A percentile compares a stretch with the other conserved stretches of the same genome.
These are phyloP conservation scores for Pisolithus tinctorius DNA, from an alignment of 768 basidiomycete genomes.

Conservation along the genomic window DNA sequence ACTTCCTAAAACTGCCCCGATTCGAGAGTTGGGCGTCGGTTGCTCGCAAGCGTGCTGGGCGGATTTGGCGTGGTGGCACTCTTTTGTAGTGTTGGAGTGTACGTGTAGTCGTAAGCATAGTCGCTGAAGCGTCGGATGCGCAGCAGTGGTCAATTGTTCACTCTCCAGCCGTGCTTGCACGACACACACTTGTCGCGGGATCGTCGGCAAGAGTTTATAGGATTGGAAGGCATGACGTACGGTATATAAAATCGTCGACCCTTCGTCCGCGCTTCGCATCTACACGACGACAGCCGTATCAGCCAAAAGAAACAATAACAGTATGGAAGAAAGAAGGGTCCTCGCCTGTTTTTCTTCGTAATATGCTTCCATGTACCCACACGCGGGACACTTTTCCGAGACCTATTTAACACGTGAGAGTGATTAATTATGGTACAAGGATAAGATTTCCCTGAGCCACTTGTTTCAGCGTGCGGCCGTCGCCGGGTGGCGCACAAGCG, in stretches of 20 bases:
- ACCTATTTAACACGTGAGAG: constrained; percentile 37
- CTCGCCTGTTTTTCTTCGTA: constrained; percentile 85
- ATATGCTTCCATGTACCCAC: constrained; percentile 78
- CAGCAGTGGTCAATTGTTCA: constrained; percentile 51
- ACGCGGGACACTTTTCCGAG: constrained; percentile 81
- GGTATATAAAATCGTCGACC: constrained; percentile 91
- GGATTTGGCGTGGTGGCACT: constrained; percentile 88
- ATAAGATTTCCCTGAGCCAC: too few species aligned
- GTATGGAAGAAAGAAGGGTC: background rate
- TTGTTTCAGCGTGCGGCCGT: too few species aligned
- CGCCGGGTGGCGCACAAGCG: background rate
- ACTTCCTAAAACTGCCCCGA: constrained; percentile 63
- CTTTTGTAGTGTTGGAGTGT: constrained; percentile 81
- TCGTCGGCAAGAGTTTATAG: constrained; percentile 3
- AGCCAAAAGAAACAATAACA: background rate
- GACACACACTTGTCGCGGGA: constrained; percentile 48
- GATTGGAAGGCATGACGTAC: constrained; percentile 39
- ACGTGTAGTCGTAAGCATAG: constrained; percentile 44
- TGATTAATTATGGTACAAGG: constrained; percentile 21
- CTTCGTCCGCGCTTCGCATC: constrained; percentile 90
- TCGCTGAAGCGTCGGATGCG: too few species aligned
- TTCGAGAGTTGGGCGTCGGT: constrained; percentile 63
- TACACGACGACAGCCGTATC: constrained; percentile 18
- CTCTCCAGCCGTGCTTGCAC: constrained; percentile 77
- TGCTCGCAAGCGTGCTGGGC: constrained; percentile 68